Base-by-base conservation (phyloP, 371 early-diverging fungal species). In the Haplosporangium sp. region DNA sequence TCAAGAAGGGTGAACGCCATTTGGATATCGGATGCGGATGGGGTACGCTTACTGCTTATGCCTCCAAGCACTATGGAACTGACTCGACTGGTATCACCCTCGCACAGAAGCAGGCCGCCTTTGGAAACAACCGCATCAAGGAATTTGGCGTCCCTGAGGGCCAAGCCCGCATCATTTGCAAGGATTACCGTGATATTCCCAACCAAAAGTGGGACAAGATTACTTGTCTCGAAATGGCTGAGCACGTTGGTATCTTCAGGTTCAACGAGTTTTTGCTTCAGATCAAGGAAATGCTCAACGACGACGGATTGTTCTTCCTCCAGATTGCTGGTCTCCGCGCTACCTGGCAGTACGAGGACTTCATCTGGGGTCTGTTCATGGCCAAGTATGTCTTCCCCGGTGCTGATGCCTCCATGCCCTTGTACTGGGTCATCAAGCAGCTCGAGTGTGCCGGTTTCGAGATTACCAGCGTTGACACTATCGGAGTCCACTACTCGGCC, bases 11-110 rank as follows among this genome's bases (percentile, higher is more conserved):
- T 69, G 96, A 96, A 73, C 89, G 90, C 58, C 93, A 94, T 80
- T 85, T 98, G 84, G 99, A 98, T 85, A 95, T 98, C 85, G 99
- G 99, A 59, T 96, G 97, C 82, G 99, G 98, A n/a, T 98, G 99
- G 98, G 98, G 97, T 64, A 97, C 98, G 20, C 89, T 98, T 52
- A 88, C 89, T 53, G 92, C 93, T 56, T 93, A 91, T 82, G 96
- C 98, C 46, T 89, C 98, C 68, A 95, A 96, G 88, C 81, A 95
- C 80, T 95, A 89, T 74, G 93, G 91, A 57, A 90, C 92, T 72
- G 86, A 94, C 61, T 95, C 96, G 41, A 94, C 96, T 42, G 99
- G 98, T 81, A 93, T 98, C 74, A 96, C 97, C 55, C 89, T 98
- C 59, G 95, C 93, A 59, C 86, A 89, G 64, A 96, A 97, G 84